Evolutionary conservation across 176 grass and related monocot species (phyloP).

Genomic region (Leersia perrieri): DNA sequence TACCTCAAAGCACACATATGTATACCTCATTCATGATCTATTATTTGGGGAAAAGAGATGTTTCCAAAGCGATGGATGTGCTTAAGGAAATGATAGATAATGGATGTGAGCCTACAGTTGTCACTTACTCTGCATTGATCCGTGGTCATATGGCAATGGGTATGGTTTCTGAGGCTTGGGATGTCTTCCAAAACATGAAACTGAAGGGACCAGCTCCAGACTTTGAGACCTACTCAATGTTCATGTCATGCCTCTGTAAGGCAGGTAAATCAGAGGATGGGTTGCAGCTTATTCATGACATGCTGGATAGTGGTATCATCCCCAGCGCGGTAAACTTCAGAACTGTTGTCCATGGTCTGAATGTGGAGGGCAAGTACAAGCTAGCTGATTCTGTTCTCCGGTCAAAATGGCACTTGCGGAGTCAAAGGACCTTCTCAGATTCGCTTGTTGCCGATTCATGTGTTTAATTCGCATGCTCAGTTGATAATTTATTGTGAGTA

Average conservation of each 20-base stretch:
- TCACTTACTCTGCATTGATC: slow-evolving; percentile 77
- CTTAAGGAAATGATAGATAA: slow-evolving; percentile 70
- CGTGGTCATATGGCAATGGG: slow-evolving; percentile 70
- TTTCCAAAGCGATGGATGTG: slow-evolving; percentile 51
- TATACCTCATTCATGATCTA: slow-evolving; percentile 80
- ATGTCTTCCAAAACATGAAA: slow-evolving; percentile 70
- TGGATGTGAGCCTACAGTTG: slow-evolving; percentile 55
- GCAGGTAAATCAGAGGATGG: slow-evolving; percentile 66
- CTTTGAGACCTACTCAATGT: slow-evolving; percentile 85
- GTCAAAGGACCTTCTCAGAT: slow-evolving; percentile 55
- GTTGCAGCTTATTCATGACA: slow-evolving; percentile 57
- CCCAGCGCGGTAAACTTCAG: slow-evolving; percentile 76
- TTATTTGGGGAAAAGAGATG: slow-evolving; percentile 71
- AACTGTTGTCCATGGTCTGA: slow-evolving; percentile 73
- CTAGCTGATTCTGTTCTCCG: slow-evolving; percentile 61
- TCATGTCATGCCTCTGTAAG: slow-evolving; percentile 80
- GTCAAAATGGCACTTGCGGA: slow-evolving; percentile 65
- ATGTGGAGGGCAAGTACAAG: slow-evolving; percentile 71
- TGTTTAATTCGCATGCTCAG: neutral
- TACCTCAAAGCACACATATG: slow-evolving; percentile 53
- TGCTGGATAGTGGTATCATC: slow-evolving; percentile 67
- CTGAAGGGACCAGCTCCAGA: slow-evolving; percentile 76
- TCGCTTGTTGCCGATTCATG: slow-evolving; percentile 23
- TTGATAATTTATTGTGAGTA: neutral
- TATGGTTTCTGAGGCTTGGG: slow-evolving; percentile 78